Percentiles rank a stretch among this genome's conserved stretches.
phyloP scores from a whole-genome alignment of 345 rosid species.

The Pugionium cornutum region DNA sequence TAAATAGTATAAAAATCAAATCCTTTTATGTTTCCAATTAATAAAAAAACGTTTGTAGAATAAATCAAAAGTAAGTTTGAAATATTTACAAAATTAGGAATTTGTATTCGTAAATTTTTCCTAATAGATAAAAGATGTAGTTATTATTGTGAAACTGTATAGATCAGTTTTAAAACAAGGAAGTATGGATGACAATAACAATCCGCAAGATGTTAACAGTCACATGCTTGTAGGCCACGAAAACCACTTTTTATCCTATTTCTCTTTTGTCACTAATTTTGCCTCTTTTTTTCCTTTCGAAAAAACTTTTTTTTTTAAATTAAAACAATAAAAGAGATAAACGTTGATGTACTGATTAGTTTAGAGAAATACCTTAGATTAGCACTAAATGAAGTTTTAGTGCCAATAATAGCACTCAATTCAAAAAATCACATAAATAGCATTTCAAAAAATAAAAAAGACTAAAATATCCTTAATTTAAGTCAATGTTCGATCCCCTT shows the following conservation, averaged over 20 bases:
- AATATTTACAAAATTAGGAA: background rate
- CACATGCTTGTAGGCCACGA: constrained; percentile 38
- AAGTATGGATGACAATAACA: constrained; percentile 34
- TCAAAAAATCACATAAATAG: too few species aligned
- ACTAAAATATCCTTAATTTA: too few species aligned
- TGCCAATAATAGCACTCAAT: too few species aligned
- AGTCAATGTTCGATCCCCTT: too few species aligned
- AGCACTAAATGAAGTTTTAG: too few species aligned
- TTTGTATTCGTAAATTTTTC: background rate
- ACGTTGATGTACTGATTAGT: background rate
- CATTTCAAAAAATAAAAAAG: too few species aligned
- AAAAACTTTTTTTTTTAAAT: background rate
- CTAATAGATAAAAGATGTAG: background rate
- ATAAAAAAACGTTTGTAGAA: too few species aligned
- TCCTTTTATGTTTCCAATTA: too few species aligned
- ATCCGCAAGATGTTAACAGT: constrained; percentile 35
- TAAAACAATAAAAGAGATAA: background rate
- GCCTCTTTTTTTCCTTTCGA: too few species aligned
- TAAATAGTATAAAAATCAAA: too few species aligned
- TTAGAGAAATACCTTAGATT: too few species aligned
- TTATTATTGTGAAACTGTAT: constrained; percentile 29
- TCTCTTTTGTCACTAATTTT: constrained; percentile 36
- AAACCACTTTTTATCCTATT: constrained; percentile 35
- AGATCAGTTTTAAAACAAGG: constrained; percentile 35
- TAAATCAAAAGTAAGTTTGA: background rate